Conservation (phyloP, 345 rosid genomes). For the Gossypioides kirkii region DNA sequence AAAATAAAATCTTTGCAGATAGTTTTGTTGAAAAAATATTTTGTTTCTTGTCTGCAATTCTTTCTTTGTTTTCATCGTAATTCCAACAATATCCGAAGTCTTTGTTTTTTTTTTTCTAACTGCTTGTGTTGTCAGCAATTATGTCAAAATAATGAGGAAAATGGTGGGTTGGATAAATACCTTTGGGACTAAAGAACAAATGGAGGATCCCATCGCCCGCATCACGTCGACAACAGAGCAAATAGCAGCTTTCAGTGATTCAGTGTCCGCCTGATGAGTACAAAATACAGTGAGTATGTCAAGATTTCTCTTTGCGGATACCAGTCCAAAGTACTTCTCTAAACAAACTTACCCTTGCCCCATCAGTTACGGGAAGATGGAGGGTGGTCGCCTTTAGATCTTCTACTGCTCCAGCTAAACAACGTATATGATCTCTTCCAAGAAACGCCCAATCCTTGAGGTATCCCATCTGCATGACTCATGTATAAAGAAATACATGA, state of each 20-base stretch:
- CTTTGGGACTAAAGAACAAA: constrained; percentile 59
- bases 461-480: constrained; percentile 53
- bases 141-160: background rate
- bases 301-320: constrained; percentile 15
- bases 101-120: background rate
- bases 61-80: no score
- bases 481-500: constrained; percentile 14
- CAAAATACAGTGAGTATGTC: constrained; percentile 15
- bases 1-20: no score
- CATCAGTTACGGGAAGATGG: constrained; percentile 84
- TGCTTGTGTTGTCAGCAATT: background rate
- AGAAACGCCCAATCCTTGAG: constrained; percentile 84
- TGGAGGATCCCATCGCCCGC: constrained; percentile 82
- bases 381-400: constrained; percentile 91
- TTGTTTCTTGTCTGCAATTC: no score
- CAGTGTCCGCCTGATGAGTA: constrained; percentile 63
- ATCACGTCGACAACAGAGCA: constrained; percentile 88
- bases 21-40: no score
- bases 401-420: constrained; percentile 73
- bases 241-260: constrained; percentile 71
- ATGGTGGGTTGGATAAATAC: constrained; percentile 25
- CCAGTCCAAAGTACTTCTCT: background rate
- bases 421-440: constrained; percentile 69
- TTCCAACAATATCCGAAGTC: background rate
- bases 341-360: constrained; percentile 60